phyloP scores from a whole-genome alignment of 306 rosid species.

The Vigna reflexopilosa region DNA sequence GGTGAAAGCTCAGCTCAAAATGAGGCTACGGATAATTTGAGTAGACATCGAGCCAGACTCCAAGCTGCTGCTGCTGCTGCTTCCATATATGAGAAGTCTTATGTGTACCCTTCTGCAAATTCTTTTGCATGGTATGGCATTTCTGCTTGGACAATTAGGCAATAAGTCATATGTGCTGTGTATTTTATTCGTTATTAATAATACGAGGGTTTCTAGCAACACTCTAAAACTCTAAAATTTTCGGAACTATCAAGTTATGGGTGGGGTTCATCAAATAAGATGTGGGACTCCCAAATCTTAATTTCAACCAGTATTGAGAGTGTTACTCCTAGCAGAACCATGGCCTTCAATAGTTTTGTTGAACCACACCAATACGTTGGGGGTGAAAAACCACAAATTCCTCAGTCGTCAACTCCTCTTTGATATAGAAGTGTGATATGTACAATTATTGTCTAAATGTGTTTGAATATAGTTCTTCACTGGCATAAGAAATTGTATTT shows the following conservation, averaged over 20 bases:
- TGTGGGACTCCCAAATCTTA: background rate
- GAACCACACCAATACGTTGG: background rate
- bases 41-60: conserved; percentile 85
- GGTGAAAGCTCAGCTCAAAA: conserved; percentile 63
- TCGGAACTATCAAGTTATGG: background rate
- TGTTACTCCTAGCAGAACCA: background rate
- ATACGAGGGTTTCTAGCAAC: background rate
- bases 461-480: conserved; percentile 1
- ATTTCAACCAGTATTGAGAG: background rate
- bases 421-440: background rate
- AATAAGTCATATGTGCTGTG: conserved; percentile 2
- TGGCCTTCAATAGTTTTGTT: background rate
- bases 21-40: conserved; percentile 62
- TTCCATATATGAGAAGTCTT: conserved; percentile 88
- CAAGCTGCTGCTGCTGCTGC: conserved; percentile 98
- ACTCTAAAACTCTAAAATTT: background rate
- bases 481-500: background rate
- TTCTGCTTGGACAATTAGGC: conserved; percentile 30
- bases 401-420: background rate
- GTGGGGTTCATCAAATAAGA: background rate
- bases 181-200: conserved; percentile 30
- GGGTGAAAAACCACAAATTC: background rate
- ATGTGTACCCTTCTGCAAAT: conserved; percentile 65
- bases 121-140: conserved; percentile 73
- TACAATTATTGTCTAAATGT: conserved; percentile 16